A percentile compares a stretch with the other conserved stretches of the same genome.
phyloP scores from a whole-genome alignment of 352 stramenopile species.

The Thalassiosira hispida region DNA sequence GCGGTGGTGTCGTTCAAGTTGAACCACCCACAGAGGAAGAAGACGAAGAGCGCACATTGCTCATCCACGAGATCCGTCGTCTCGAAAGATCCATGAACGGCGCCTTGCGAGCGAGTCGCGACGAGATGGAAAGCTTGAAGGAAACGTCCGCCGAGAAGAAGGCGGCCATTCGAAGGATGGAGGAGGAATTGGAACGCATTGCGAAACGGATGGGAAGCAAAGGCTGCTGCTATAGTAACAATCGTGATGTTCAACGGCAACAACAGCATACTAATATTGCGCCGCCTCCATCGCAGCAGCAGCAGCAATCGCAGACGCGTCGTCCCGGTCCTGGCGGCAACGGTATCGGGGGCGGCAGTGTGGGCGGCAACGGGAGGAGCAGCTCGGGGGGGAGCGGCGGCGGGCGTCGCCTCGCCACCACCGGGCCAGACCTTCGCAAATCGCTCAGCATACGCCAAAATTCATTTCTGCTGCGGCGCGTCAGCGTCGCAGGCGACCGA shows the following conservation, averaged over 20 bases:
- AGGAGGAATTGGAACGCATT: background rate
- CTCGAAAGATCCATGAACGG: conserved; percentile 8
- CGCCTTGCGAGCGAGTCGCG: conserved; percentile 9
- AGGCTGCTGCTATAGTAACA: no score
- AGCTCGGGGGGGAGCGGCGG: background rate
- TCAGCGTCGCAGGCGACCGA: background rate
- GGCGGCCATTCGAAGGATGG: background rate
- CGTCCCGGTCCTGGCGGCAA: background rate
- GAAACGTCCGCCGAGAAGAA: background rate
- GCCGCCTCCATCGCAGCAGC: no score
- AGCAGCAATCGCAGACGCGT: background rate
- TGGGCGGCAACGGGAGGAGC: background rate
- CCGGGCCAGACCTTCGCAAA: background rate
- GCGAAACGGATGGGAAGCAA: background rate
- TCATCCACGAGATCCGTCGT: conserved; percentile 8
- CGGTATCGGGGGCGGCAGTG: background rate
- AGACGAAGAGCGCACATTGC: background rate
- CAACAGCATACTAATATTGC: no score
- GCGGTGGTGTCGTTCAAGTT: no score
- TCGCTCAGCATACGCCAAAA: background rate
- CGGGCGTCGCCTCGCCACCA: background rate
- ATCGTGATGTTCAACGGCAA: no score
- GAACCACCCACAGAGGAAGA: no score
- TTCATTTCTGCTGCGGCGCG: background rate
- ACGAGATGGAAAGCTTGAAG: background rate